A percentile compares a stretch with the other conserved stretches of the same genome.
Conservation (phyloP, 306 rosid species). For the Inga oerstediana region DNA sequence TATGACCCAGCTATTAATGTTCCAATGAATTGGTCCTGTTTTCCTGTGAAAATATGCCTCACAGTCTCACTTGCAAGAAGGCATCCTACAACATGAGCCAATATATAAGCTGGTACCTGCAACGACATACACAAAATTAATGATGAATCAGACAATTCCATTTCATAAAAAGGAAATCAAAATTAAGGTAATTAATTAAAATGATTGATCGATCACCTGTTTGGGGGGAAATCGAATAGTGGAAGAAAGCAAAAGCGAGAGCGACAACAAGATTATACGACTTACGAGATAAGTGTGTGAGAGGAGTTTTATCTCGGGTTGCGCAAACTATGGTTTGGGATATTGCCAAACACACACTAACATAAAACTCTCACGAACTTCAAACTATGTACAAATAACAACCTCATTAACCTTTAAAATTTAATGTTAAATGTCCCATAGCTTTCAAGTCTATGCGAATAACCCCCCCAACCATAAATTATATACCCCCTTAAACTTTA, state of each 20-base stretch:
- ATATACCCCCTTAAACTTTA: neutral
- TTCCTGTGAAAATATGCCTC: constrained; percentile 54
- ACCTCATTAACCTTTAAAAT: too few relatives aligned
- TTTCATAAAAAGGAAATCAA: too few relatives aligned
- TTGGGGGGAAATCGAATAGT: too few relatives aligned
- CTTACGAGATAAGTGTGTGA: too few relatives aligned
- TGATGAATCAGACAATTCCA: neutral
- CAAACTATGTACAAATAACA: too few relatives aligned
- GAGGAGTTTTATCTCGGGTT: too few relatives aligned
- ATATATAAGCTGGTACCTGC: constrained; percentile 76
- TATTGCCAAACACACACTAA: too few relatives aligned
- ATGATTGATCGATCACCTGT: too few relatives aligned
- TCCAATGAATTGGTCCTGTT: constrained; percentile 60
- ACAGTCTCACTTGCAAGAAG: constrained; percentile 79
- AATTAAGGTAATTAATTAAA: too few relatives aligned
- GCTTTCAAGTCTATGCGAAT: neutral
- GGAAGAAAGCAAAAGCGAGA: too few relatives aligned
- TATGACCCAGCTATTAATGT: constrained; percentile 56
- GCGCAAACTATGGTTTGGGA: too few relatives aligned
- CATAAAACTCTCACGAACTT: neutral
- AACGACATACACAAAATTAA: neutral
- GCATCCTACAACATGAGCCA: constrained; percentile 67
- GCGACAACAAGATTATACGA: too few relatives aligned
- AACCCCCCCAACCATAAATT: neutral
- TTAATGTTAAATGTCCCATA: neutral